Base-by-base conservation (phyloP, 345 rosid species). In the Aurinia saxatilis region DNA sequence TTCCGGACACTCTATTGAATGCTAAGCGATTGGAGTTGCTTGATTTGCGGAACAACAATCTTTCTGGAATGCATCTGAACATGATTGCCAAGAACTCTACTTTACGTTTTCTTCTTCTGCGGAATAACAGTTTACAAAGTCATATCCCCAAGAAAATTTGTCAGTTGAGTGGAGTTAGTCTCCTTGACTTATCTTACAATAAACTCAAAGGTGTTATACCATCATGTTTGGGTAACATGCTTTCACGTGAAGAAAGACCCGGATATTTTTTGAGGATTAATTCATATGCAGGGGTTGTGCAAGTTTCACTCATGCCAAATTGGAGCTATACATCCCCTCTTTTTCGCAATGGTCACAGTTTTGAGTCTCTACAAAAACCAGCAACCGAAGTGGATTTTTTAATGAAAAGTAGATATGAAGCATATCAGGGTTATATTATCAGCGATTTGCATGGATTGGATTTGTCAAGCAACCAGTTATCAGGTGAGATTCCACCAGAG, bases 81-180 rank as follows among this genome's bases (percentile, higher is more conserved):
- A 85, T 76, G 71, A 71, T 85, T 27, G 83, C 80, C 16, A 78
- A 78, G 23, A 81, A 80, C 62, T 77, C 86, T 40, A 38, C 50
- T 55, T 85, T 82, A 38, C 80, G 82, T 68, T 78, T 77, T 46
- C 81, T 85, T 25, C 81, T 82, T 74, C 78, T 82, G 65, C 78
- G 83, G 30, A 79, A 79, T 0, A 85, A 85, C 70, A 66, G 55
- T 30, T 69, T 85, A 48, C 68, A 5, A 7, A 82, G 86, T 36
- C 65, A 33, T 29, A 68, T 85, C 59, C 77, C 86, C 1, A 77
- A 65, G 10, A 14, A 5, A 3, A 13, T 50, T 29, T 50, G 56
- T 33, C 56, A 50, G 14, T 29, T 50, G 18, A 29, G 18, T 5
- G 15, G 29, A 14, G 36, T 30, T 13, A 14, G 31, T 6, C 17